Conservation (phyloP, 805 yeast species). For the Yarrowia yakushimensis region DNA sequence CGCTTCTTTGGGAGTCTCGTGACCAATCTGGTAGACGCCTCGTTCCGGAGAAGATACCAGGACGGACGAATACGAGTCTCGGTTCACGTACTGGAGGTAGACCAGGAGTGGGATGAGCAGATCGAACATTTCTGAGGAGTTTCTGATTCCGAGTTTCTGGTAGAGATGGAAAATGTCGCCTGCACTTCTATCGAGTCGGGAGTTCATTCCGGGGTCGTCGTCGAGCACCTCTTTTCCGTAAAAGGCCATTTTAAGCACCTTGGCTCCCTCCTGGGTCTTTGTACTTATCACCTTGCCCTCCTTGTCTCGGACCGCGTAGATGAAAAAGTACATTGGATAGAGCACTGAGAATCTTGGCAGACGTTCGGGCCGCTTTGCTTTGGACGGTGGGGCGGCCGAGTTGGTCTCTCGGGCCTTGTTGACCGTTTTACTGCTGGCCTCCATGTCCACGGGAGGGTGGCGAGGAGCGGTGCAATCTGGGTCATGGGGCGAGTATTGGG, state of each 20-base stretch:
- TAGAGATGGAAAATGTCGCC: slow-evolving; percentile 19
- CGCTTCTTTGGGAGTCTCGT: slow-evolving; percentile 11
- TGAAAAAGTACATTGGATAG: slow-evolving; percentile 23
- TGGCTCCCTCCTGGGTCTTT: slow-evolving; percentile 16
- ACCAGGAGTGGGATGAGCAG: slow-evolving; percentile 3
- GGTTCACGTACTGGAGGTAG: slow-evolving; percentile 17
- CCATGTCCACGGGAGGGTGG: slow-evolving; percentile 17
- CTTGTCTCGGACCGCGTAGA: slow-evolving; percentile 7
- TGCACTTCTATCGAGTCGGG: neutral
- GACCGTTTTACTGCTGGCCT: slow-evolving; percentile 1
- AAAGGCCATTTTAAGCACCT: slow-evolving; percentile 21
- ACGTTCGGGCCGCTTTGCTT: slow-evolving; percentile 11
- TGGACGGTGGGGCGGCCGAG: neutral
- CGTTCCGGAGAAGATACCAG: neutral
- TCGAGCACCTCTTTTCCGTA: slow-evolving; percentile 21
- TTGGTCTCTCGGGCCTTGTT: neutral
- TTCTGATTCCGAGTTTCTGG: slow-evolving; percentile 9
- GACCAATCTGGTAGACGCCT: slow-evolving; percentile 18
- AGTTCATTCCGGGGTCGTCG: slow-evolving; percentile 18
- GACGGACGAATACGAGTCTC: slow-evolving; percentile 16
- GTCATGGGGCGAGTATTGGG: slow-evolving; percentile 15
- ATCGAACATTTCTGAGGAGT: slow-evolving; percentile 20
- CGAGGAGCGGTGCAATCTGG: slow-evolving; percentile 7
- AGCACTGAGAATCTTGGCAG: slow-evolving; percentile 18
- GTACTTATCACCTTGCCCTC: slow-evolving; percentile 3